Evolutionary conservation across 768 basidiomycete species (phyloP).

Genomic region (Serendipita sp.): DNA sequence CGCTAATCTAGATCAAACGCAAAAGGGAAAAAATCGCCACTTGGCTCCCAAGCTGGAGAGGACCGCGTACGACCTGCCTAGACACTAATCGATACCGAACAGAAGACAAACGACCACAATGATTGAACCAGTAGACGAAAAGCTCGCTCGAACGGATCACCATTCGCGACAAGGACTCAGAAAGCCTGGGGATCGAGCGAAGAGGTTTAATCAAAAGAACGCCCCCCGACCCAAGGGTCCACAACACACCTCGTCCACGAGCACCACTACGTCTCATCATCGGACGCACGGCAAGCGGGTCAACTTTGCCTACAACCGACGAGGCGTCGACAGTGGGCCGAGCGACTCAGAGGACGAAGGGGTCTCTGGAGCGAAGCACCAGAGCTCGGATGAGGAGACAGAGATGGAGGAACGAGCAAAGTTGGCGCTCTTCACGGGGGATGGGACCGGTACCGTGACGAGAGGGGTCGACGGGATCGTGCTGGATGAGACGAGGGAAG

Average conservation of each 20-base stretch:
- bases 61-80: too few species aligned
- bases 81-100: too few species aligned
- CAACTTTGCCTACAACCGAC: neutral
- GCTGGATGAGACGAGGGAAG: conserved; percentile 4
- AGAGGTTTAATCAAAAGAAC: conserved; percentile 2
- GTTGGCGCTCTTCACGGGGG: neutral
- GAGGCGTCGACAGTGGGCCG: neutral
- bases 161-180: neutral
- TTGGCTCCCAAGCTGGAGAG: too few species aligned
- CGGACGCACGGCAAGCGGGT: conserved; percentile 1
- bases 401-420: neutral
- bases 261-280: neutral
- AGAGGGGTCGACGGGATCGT: neutral
- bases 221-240: neutral
- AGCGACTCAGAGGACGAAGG: neutral
- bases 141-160: conserved; percentile 3
- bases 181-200: neutral
- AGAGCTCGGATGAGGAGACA: neutral
- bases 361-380: neutral
- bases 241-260: neutral
- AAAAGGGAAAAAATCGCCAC: too few species aligned
- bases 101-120: neutral
- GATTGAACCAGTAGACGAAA: conserved; percentile 5
- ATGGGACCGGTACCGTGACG: neutral
- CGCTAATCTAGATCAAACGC: too few species aligned